phyloP scores from a whole-genome alignment of 169 alveolate species.

The Babesia ovis region DNA sequence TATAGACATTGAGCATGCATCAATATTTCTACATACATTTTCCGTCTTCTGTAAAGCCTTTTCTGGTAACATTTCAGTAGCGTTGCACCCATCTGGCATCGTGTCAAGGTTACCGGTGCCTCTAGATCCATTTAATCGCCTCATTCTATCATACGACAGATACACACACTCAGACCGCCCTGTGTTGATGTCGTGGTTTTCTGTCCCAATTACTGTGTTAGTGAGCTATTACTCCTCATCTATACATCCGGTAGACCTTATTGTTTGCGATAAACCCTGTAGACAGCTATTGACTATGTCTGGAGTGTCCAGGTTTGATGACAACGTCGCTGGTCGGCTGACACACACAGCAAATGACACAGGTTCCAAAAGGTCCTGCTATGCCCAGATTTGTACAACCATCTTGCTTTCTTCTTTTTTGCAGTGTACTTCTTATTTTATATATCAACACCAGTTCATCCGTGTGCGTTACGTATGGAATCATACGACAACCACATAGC shows the following conservation, averaged over 20 bases:
- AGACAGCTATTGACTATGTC: neutral
- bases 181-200: constrained; percentile 12
- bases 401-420: too few relatives aligned
- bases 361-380: too few relatives aligned
- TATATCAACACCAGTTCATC: neutral
- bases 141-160: neutral
- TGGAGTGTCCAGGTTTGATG: neutral
- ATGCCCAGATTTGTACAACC: too few relatives aligned
- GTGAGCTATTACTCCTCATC: too few relatives aligned
- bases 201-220: too few relatives aligned
- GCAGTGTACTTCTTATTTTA: neutral
- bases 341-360: constrained; percentile 1
- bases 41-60: neutral
- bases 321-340: neutral
- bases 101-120: neutral
- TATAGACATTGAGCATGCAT: constrained; percentile 13
- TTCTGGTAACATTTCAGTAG: neutral
- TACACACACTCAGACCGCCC: constrained; percentile 5
- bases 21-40: constrained; percentile 12
- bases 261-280: neutral
- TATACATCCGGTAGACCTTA: too few relatives aligned
- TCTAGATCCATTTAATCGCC: neutral
- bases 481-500: constrained; percentile 46
- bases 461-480: constrained; percentile 9
- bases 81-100: neutral